Conservation (phyloP, 2,329 filamentous ascomycete species). For the Hypoxylon sp. region DNA sequence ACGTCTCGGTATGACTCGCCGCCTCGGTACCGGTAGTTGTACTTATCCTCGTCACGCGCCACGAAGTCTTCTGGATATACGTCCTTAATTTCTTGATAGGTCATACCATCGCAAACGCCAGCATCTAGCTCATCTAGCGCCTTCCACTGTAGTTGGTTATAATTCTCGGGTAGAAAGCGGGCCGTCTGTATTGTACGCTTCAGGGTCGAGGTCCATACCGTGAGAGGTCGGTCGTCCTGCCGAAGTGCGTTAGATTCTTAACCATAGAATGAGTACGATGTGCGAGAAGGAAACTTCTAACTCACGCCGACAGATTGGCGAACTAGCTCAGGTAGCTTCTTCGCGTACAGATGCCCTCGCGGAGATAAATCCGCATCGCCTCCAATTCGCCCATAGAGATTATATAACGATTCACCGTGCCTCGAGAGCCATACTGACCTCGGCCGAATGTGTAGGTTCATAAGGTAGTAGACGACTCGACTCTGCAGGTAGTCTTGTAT, state of each 20-base stretch:
- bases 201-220: constrained; percentile 75
- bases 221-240: constrained; percentile 72
- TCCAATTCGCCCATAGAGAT: constrained; percentile 90
- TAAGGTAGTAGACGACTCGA: constrained; percentile 96
- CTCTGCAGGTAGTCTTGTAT: constrained; percentile 98
- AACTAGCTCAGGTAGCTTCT: constrained; percentile 86
- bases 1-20: constrained; percentile 97
- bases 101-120: constrained; percentile 95
- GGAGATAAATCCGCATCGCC: constrained; percentile 90
- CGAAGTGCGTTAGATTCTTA: constrained; percentile 32
- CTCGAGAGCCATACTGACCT: constrained; percentile 96
- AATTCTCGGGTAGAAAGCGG: constrained; percentile 82
- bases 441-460: constrained; percentile 98
- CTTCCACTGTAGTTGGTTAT: constrained; percentile 98
- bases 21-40: constrained; percentile 98
- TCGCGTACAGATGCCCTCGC: constrained; percentile 89
- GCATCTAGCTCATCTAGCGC: constrained; percentile 97
- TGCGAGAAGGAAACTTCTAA: constrained; percentile 48
- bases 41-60: constrained; percentile 97
- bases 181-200: constrained; percentile 93
- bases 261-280: background rate
- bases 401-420: constrained; percentile 95
- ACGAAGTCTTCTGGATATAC: constrained; percentile 94
- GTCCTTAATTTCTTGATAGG: constrained; percentile 94
- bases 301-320: constrained; percentile 87